These are phyloP conservation scores for Phytopythium oedochilum DNA, from an alignment of 352 stramenopile genomes.

Conservation along the genomic window DNA sequence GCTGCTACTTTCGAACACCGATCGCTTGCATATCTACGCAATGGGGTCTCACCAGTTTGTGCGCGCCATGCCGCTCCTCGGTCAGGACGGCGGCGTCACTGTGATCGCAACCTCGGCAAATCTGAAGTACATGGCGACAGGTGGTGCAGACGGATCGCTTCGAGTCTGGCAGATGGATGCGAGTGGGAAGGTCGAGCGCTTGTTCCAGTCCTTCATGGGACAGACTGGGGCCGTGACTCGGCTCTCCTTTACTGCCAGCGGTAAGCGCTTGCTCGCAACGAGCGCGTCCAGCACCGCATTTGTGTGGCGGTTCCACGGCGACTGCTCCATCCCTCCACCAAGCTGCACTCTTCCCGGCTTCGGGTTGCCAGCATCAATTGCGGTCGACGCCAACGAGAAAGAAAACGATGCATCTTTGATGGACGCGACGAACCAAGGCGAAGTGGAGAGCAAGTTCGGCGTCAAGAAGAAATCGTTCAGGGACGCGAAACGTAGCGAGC, in stretches of 20 bases:
- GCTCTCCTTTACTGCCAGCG: constrained; percentile 38
- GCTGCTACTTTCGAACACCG: constrained; percentile 36
- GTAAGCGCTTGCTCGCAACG: constrained; percentile 31
- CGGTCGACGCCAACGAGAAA: not conserved
- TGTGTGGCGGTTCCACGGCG: constrained; percentile 58
- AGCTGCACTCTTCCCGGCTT: not conserved
- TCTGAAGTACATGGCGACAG: constrained; percentile 62
- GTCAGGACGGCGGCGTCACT: constrained; percentile 43
- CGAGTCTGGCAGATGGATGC: constrained; percentile 58
- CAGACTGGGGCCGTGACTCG: constrained; percentile 28
- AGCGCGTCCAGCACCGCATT: constrained; percentile 42
- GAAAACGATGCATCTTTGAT: not conserved
- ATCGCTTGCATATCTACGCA: constrained; percentile 56
- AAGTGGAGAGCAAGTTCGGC: too few species aligned
- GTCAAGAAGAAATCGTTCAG: not conserved
- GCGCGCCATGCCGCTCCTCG: constrained; percentile 49
- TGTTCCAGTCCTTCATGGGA: constrained; percentile 56
- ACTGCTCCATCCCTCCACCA: constrained; percentile 3
- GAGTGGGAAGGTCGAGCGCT: constrained; percentile 38
- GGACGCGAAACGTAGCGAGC: not conserved
- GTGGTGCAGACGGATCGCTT: constrained; percentile 47
- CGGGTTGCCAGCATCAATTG: not conserved
- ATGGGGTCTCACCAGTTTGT: constrained; percentile 25
- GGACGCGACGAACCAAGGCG: not conserved
- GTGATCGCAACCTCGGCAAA: constrained; percentile 46